Percentiles rank a stretch among this genome's conserved stretches.
phyloP scores from a whole-genome alignment of 306 rosid species.

The Parietaria judaica region DNA sequence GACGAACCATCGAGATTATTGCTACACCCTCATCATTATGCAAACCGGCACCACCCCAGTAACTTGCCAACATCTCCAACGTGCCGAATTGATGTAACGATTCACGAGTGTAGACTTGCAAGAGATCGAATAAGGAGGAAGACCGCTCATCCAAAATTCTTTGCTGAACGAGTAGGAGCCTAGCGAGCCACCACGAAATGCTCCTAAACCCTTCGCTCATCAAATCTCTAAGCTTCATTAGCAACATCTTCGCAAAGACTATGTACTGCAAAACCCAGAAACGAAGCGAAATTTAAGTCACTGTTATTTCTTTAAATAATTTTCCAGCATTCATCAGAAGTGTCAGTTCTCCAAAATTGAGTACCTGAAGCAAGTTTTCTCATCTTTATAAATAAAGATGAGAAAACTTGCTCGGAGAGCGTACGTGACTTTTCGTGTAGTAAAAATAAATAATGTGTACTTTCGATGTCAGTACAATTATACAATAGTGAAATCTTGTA shows the following conservation, averaged over 20 bases:
- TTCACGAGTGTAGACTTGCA: slow-evolving; percentile 55
- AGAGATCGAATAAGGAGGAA: slow-evolving; percentile 62
- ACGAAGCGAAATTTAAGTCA: neutral
- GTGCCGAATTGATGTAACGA: slow-evolving; percentile 46
- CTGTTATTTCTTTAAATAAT: no score
- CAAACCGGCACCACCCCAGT: slow-evolving; percentile 50
- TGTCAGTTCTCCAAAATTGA: neutral
- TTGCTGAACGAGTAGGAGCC: slow-evolving; percentile 65
- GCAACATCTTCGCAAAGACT: slow-evolving; percentile 83
- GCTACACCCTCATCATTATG: slow-evolving; percentile 35
- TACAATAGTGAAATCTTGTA: no score
- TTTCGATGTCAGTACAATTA: no score
- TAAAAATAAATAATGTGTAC: no score
- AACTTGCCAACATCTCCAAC: slow-evolving; percentile 40
- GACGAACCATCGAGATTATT: slow-evolving; percentile 55
- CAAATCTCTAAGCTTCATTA: slow-evolving; percentile 53
- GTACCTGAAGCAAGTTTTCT: no score
- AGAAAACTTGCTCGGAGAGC: slow-evolving; percentile 62
- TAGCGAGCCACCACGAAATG: slow-evolving; percentile 84
- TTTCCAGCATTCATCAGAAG: no score
- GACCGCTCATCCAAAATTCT: slow-evolving; percentile 74
- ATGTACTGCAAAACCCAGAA: slow-evolving; percentile 48
- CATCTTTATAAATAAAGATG: no score
- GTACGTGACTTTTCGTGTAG: no score
- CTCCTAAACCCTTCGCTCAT: slow-evolving; percentile 47